Evolutionary conservation across 345 rosid species (phyloP).

Genomic region (Citrus sp.): DNA sequence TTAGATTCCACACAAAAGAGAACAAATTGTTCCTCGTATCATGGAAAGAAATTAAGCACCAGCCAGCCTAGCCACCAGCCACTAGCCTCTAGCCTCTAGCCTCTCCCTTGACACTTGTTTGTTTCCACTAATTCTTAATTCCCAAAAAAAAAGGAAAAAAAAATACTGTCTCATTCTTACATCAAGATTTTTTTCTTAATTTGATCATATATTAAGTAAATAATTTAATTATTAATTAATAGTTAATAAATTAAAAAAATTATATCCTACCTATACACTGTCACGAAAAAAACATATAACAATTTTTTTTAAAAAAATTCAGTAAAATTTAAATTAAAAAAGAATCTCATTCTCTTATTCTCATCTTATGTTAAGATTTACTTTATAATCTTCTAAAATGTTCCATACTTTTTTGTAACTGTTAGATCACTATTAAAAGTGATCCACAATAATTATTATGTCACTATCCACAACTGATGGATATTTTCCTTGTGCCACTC

Average conservation of each 20-base stretch:
- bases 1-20: constrained; percentile 38
- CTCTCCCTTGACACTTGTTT: constrained; percentile 24
- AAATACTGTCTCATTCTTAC: background rate
- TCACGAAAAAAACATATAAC: no score
- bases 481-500: background rate
- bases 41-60: constrained; percentile 14
- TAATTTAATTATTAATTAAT: no score
- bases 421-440: background rate
- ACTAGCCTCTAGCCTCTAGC: background rate
- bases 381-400: constrained; percentile 2
- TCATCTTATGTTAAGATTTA: background rate
- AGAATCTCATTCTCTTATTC: background rate
- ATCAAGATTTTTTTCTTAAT: no score
- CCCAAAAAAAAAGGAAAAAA: background rate
- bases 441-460: constrained; percentile 1
- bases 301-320: no score
- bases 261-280: no score
- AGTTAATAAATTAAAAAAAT: no score
- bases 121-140: background rate
- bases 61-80: constrained; percentile 17
- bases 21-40: constrained; percentile 36
- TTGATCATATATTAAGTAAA: no score
- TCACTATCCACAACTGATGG: background rate
- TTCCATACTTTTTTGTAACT: background rate
- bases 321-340: no score